Base-by-base conservation (phyloP, 208 protist species). In the Wallacemonas sp. region DNA sequence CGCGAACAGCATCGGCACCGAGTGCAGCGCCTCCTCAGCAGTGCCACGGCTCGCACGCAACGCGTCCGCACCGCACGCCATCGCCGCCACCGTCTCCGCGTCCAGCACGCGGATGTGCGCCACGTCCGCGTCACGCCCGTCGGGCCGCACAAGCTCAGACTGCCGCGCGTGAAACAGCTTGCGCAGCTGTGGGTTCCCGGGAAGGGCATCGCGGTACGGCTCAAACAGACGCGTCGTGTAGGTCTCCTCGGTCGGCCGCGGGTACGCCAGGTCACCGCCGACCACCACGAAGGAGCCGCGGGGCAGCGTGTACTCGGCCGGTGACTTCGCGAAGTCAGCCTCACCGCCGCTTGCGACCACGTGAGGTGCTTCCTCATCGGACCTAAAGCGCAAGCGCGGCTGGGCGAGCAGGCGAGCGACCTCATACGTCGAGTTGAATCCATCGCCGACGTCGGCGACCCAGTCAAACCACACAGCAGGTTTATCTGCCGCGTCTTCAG, bases 221-320 rank as follows among this genome's bases (percentile, higher is more conserved):
- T 78, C 81, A 33, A 91, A 78, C n/a, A 96, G 76, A 0, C 91
- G 83, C 39, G 68, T 79, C 48, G 63, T 55, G 72, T 93, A 94
- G 19, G 76, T 92, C 46, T 92, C 79, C 27, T 87, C 73, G 26
- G 74, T 82, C 3, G 85, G 85, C 39, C 76, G 83, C 1, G 91
- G 91, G 71, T 96, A 96, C 2, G 83, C 86, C 8, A 96, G 64
- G 54, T 96, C 91, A 42, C 91, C 91, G 6, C 87, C 91, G 15
- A 94, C 57, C 5, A 96, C 22, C 32, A 93, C 74, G 45, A 96
- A 91, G 0, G 83, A 87, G 21, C 79, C 87, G 17, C 89, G 81
- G 10, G 85, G 85, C 32, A 94, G 78, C 10, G 37, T 36, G 48
- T 60, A 58, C 27, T 46, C 46, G 22, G 48, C 1, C 17, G 29